These are phyloP conservation scores for Paralagenidium karlingii DNA, from an alignment of 352 stramenopile species.

Conservation along the genomic window DNA sequence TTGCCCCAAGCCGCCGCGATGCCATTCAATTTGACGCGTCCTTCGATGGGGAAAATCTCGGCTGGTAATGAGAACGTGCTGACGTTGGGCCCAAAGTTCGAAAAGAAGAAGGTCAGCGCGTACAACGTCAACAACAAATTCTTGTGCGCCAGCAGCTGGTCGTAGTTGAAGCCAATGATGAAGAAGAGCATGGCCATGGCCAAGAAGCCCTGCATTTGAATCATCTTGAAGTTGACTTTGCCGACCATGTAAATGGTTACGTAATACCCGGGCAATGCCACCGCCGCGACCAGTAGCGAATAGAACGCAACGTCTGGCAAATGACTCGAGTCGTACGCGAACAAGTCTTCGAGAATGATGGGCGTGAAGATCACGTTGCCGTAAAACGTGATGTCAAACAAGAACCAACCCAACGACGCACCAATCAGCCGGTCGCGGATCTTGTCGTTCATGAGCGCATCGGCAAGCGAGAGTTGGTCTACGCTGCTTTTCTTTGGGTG, in stretches of 20 bases:
- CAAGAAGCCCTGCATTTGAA: slow-evolving; percentile 73
- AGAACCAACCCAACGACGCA: slow-evolving; percentile 81
- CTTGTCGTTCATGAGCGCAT: slow-evolving; percentile 11
- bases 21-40: slow-evolving; percentile 73
- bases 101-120: slow-evolving; percentile 80
- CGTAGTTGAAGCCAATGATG: slow-evolving; percentile 34
- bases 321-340: slow-evolving; percentile 38
- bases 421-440: slow-evolving; percentile 56
- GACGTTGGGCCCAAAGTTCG: slow-evolving; percentile 81
- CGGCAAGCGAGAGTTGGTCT: background rate
- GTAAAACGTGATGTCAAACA: slow-evolving; percentile 88
- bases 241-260: slow-evolving; percentile 49
- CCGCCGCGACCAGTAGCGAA: slow-evolving; percentile 51
- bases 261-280: slow-evolving; percentile 63
- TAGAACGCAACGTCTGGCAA: slow-evolving; percentile 41
- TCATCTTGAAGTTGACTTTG: slow-evolving; percentile 51
- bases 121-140: slow-evolving; percentile 49
- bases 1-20: slow-evolving; percentile 69
- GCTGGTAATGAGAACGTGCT: slow-evolving; percentile 77
- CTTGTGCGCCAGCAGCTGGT: slow-evolving; percentile 23
- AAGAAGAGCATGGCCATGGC: slow-evolving; percentile 61
- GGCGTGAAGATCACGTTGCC: slow-evolving; percentile 83
- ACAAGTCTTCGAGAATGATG: slow-evolving; percentile 64
- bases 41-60: slow-evolving; percentile 58
- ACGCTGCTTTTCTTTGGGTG: background rate